Conservation (phyloP, 345 rosid species). For the Crucihimalaya himalaica region DNA sequence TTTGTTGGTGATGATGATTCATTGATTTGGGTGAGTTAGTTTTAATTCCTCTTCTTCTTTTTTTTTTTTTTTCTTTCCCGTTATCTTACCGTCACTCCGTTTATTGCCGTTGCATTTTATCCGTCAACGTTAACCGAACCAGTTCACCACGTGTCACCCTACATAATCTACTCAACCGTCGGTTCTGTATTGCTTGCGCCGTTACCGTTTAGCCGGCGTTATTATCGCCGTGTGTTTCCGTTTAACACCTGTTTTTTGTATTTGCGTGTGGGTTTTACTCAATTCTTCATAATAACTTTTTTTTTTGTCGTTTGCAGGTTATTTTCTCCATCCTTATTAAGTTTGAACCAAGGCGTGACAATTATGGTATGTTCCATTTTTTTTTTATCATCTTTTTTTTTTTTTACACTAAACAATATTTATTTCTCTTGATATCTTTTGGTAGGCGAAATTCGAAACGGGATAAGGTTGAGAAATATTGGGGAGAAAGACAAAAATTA, state of each 20-base stretch:
- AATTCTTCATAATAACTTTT: neutral
- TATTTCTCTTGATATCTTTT: neutral
- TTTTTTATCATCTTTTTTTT: neutral
- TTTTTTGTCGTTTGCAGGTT: constrained; percentile 28
- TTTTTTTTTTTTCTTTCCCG: neutral
- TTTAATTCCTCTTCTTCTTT: neutral
- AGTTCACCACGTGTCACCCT: constrained; percentile 7
- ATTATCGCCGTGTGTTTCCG: constrained; percentile 12
- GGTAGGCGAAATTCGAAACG: constrained; percentile 10
- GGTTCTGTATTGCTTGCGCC: neutral
- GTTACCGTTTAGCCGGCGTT: constrained; percentile 17
- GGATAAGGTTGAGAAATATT: constrained; percentile 27
- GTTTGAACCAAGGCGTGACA: constrained; percentile 4
- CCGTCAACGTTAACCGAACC: constrained; percentile 14
- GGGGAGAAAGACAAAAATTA: constrained; percentile 11
- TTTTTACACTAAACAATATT: neutral
- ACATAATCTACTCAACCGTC: constrained; percentile 17
- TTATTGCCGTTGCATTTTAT: neutral
- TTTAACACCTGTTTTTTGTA: neutral
- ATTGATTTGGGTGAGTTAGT: constrained; percentile 34
- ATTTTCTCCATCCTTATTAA: neutral
- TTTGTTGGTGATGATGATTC: constrained; percentile 16
- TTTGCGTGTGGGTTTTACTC: neutral
- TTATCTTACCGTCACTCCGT: constrained; percentile 12
- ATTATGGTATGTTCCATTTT: neutral